Conservation (phyloP, 2,329 filamentous ascomycete genomes). For the Pestalotiopsis sp. region DNA sequence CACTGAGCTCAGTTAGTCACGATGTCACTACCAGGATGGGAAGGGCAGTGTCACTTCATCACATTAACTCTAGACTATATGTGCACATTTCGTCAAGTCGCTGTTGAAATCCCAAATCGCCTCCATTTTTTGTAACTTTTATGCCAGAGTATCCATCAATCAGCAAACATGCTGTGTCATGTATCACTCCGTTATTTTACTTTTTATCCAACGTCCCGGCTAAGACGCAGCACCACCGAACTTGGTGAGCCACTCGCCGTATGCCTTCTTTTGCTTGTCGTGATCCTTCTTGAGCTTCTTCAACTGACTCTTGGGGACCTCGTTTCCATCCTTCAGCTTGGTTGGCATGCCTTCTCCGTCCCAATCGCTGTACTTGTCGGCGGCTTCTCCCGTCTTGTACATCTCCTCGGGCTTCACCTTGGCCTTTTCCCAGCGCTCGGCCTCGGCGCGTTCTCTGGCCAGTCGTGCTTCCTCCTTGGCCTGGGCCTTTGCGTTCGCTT, state of each 20-base stretch:
- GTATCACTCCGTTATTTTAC: not conserved
- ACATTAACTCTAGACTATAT: too few species aligned
- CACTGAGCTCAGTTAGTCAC: too few species aligned
- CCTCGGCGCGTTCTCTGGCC: slow-evolving; percentile 49
- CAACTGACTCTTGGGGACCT: slow-evolving; percentile 73
- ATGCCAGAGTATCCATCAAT: too few species aligned
- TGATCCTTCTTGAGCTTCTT: slow-evolving; percentile 90
- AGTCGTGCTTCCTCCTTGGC: slow-evolving; percentile 57
- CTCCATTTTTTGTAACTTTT: too few species aligned
- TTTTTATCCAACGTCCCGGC: not conserved
- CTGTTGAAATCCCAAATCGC: too few species aligned
- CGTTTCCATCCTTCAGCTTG: slow-evolving; percentile 73
- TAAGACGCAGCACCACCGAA: slow-evolving; percentile 26
- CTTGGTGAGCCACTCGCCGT: slow-evolving; percentile 60
- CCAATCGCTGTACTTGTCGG: slow-evolving; percentile 70
- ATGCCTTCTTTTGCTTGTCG: slow-evolving; percentile 85
- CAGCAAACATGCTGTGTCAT: too few species aligned
- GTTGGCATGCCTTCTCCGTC: slow-evolving; percentile 80
- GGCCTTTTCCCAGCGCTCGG: slow-evolving; percentile 58
- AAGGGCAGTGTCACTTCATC: too few species aligned
- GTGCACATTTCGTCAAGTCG: too few species aligned
- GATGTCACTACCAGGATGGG: too few species aligned
- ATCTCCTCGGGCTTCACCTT: slow-evolving; percentile 55
- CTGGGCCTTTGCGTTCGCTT: slow-evolving; percentile 59
- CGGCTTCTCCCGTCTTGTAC: slow-evolving; percentile 54